Conservation (phyloP, 768 basidiomycete genomes). For the Suillus luteus region DNA sequence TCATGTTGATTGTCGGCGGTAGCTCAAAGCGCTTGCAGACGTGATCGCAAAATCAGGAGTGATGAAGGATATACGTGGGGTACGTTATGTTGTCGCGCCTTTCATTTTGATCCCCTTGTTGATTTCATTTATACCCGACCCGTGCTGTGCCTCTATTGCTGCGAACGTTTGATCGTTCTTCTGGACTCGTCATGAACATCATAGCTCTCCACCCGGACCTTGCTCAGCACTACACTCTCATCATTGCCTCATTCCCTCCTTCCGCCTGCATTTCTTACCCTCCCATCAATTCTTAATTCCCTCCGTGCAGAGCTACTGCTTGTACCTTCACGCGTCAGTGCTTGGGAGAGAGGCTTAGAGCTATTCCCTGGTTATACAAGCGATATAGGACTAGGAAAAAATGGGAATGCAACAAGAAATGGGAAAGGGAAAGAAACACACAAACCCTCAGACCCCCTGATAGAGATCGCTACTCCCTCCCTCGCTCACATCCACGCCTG, state of each 20-base stretch:
- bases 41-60: conserved; percentile 16
- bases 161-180: not conserved
- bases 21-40: conserved; percentile 40
- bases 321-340: conserved; percentile 39
- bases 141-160: conserved; percentile 13
- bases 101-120: not conserved
- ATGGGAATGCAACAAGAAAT: not conserved
- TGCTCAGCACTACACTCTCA: conserved; percentile 53
- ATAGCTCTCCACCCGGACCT: conserved; percentile 56
- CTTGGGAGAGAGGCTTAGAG: conserved; percentile 43
- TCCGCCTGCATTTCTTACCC: conserved; percentile 25
- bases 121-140: conserved; percentile 16
- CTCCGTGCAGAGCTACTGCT: conserved; percentile 41
- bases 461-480: conserved; percentile 28
- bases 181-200: not conserved
- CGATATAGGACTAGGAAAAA: conserved; percentile 14
- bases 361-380: conserved; percentile 34
- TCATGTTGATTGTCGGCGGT: not conserved
- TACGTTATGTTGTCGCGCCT: not conserved
- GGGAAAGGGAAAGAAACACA: conserved; percentile 1
- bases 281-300: conserved; percentile 32
- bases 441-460: not conserved
- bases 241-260: conserved; percentile 49
- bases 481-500: conserved; percentile 54
- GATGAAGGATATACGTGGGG: not conserved